Evolutionary conservation across 2,329 filamentous ascomycete species (phyloP), one percentile per base, ranked within the genome.

Genomic region (Colletotrichum paranaense): DNA sequence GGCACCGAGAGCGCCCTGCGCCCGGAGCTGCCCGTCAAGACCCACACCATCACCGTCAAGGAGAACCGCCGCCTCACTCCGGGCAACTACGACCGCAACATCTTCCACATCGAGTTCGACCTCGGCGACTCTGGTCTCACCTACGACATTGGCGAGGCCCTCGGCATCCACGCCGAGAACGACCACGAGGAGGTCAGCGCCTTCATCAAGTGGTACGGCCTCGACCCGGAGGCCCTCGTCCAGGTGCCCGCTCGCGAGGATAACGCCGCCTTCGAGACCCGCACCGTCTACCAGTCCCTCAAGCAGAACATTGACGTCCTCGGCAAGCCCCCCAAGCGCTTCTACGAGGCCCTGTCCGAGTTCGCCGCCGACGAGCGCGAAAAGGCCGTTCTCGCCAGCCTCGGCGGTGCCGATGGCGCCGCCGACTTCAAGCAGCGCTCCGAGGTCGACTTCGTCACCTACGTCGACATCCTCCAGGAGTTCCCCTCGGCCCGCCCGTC

Each of bases 101-200:
- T 99, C 84, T 99, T 99, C 92, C 97, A 99, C 86, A 98, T 99
- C 75, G 97, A 99, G 85, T 99, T 99, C 79, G 97, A 98, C 80
- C 91, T 99, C 28, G 96, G 96, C 74, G 85, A 92, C 79, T 97
- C 96, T 42, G 96, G 95, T 52, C 91, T 99, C 76, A 98, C 91
- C 55, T 99, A 99, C 86, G 94, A 97, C 81, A 98, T 99, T 79
- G 97, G 97, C 70, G 97, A 99, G 86, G 97, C 97, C 59, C 92
- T 99, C 22, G 97, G 97, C 76, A 95, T 99, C 75, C 97, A 99
- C 82, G 94, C 95, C 7, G 94, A 98, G 84, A 99, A 99, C 83
- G 93, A 98, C 82, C 88, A 92, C 59, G 85, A 87, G 58, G 89
- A 97, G 74, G 92, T 98, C 73, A 86, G 91, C 76, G 90, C 93